Evolutionary conservation across 2,329 filamentous ascomycete species (phyloP).

Genomic region (Penicillium aurantiogriseum): DNA sequence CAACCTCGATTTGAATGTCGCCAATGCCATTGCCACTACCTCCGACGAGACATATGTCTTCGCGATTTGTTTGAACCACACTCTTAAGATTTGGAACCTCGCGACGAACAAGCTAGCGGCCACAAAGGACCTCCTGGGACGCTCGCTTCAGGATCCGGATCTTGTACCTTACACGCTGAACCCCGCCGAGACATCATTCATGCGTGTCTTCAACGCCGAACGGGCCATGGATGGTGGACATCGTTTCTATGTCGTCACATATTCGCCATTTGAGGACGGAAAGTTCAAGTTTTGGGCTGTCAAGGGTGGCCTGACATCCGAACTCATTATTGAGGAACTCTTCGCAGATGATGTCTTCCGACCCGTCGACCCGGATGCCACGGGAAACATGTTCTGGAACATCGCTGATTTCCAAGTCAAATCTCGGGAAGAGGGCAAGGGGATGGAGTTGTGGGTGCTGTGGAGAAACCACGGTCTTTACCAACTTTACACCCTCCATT

Average conservation of each 20-base stretch:
- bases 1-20: constrained; percentile 43
- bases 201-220: constrained; percentile 66
- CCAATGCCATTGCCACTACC: constrained; percentile 46
- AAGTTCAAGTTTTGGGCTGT: constrained; percentile 94
- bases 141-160: constrained; percentile 65
- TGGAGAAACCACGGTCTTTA: constrained; percentile 85
- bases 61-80: constrained; percentile 85
- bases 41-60: constrained; percentile 57
- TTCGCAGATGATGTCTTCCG: constrained; percentile 64
- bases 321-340: constrained; percentile 66
- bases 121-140: constrained; percentile 73
- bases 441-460: constrained; percentile 68
- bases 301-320: constrained; percentile 58
- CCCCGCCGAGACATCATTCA: constrained; percentile 71
- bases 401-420: constrained; percentile 72
- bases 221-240: constrained; percentile 48
- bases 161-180: constrained; percentile 73
- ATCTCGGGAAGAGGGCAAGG: constrained; percentile 52
- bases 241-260: constrained; percentile 69
- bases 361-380: constrained; percentile 61
- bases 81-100: constrained; percentile 84
- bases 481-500: constrained; percentile 69
- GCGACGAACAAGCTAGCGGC: constrained; percentile 74
- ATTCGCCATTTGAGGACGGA: constrained; percentile 80
- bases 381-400: constrained; percentile 74